Evolutionary conservation across 805 yeast species (phyloP), one percentile per base, ranked within the genome.

Genomic region (Schizosaccharomyces cryophilus): DNA sequence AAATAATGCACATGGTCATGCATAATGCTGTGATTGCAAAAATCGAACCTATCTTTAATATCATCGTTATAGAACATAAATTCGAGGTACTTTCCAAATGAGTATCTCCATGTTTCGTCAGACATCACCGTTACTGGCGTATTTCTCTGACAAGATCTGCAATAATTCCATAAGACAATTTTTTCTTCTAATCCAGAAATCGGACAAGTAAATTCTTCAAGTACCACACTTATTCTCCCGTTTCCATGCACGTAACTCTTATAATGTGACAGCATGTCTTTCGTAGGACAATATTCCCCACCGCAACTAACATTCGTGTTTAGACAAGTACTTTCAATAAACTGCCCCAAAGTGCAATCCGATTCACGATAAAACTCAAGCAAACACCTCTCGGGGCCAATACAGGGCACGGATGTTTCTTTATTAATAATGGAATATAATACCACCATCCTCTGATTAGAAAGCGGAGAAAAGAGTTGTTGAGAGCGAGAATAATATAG

Each of bases 61-160:
- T 73, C 74, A 42, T 74, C 71, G 61, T 84, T 79, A 85, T 95
- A 87, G 68, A 89, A 89, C 38, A 84, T 75, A 26, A 89, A 73
- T 72, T 93, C 97, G 29, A 93, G 73, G 68, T 85, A 93, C 68
- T 94, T 94, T 0, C 97, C 98, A 71, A 93, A 83, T 0, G 97
- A 90, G 64, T 82, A 83, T 67, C 83, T 87, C 83, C 94, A 89
- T 0, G 96, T 82, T 48, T 82, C 82, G 59, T 87, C 90, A 66
- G 85, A 84, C 83, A 94, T 80, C 21, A 86, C 85, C 15, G 83
- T 72, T 5, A 84, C 81, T 0, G 96, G 93, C 2, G 95, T 82
- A 0, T 83, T 75, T 45, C 76, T 78, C 15, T 81, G 79, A 69
- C 99, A 93, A 60, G 75, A 76, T 62, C 84, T 85, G 70, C 99